Conservation (phyloP, 2,329 filamentous ascomycete genomes). For the Orbilia oligospora region DNA sequence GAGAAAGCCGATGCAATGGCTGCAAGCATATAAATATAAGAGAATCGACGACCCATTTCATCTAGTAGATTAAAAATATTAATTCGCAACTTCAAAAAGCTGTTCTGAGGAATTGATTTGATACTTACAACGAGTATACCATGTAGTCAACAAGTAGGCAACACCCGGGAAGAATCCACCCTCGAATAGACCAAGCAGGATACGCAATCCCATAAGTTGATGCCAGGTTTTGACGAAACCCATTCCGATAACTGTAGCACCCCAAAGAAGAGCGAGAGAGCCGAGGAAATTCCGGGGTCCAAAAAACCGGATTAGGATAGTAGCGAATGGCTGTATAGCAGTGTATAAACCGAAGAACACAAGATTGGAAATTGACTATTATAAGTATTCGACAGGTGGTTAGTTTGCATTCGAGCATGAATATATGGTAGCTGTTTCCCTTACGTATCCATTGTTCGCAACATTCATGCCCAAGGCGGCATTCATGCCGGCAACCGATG, state of each 20-base stretch:
- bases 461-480: conserved; percentile 40
- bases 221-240: conserved; percentile 73
- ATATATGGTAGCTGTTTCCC: neutral
- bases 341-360: conserved; percentile 70
- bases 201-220: conserved; percentile 72
- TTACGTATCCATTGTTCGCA: conserved; percentile 49
- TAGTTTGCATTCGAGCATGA: neutral
- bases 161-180: conserved; percentile 78
- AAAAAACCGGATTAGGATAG: conserved; percentile 76
- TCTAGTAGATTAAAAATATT: conserved; percentile 26
- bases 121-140: conserved; percentile 76
- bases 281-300: conserved; percentile 75
- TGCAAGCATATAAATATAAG: conserved; percentile 70
- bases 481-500: conserved; percentile 76
- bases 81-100: neutral
- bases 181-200: conserved; percentile 76
- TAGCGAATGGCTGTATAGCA: conserved; percentile 79
- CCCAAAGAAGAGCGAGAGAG: conserved; percentile 73
- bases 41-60: conserved; percentile 65
- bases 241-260: conserved; percentile 75
- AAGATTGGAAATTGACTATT: conserved; percentile 44
- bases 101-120: neutral
- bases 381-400: neutral
- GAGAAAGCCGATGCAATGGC: conserved; percentile 70
- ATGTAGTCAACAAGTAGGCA: conserved; percentile 79